Evolutionary conservation across 73 alveolate species (phyloP).

Genomic region (Uronychia binucleata): DNA sequence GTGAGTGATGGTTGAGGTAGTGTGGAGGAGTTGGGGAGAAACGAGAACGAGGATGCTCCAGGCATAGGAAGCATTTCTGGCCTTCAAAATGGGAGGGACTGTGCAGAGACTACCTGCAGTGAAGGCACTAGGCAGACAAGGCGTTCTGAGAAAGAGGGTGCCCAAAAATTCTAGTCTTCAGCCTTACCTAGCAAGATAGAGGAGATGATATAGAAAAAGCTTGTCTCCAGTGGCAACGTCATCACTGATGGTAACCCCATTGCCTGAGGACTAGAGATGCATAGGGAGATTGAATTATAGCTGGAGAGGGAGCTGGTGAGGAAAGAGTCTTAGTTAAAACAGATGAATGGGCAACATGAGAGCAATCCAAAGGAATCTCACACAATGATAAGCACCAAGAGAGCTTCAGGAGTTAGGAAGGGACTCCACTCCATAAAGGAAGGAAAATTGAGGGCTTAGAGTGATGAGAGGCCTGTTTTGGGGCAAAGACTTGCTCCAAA

Average conservation of each 20-base stretch:
- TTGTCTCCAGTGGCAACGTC: background rate
- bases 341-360: background rate
- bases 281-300: background rate
- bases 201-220: background rate
- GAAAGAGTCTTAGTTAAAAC: background rate
- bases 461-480: background rate
- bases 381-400: background rate
- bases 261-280: background rate
- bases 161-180: background rate
- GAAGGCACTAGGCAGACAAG: background rate
- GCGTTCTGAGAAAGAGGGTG: background rate
- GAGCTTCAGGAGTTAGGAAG: background rate
- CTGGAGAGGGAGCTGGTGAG: background rate
- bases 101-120: background rate
- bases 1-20: too few species aligned
- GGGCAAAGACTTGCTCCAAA: too few species aligned
- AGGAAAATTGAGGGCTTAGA: background rate
- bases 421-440: background rate
- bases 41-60: too few species aligned
- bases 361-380: background rate
- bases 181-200: background rate
- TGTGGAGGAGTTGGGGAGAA: too few species aligned
- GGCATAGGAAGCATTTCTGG: too few species aligned
- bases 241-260: background rate
- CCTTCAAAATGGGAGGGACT: background rate